Evolutionary conservation across 78 protist species (phyloP), one percentile per base, ranked within the genome.

Genomic region (Neovahlkampfia damariscottae): DNA sequence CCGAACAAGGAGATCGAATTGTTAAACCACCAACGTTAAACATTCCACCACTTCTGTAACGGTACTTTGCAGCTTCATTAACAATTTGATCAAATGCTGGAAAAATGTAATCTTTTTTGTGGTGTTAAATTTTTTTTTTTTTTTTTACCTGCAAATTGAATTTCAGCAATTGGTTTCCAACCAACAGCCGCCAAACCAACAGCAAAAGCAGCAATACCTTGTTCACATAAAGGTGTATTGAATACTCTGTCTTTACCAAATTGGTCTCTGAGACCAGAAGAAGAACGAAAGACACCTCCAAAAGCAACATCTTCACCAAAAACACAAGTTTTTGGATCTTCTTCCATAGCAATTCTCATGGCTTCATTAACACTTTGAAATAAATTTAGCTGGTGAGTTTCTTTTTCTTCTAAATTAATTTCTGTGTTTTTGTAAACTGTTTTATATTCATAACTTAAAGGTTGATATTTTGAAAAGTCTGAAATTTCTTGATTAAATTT

Each of bases 251-350:
- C 80, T 34, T 69, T 77, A 36, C 98, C 98, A 66, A 88, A 87
- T 79, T 86, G 78, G 35, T 83, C 84, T 3, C 80, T 72, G 36
- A 95, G 85, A 32, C 82, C 95, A 68, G 78, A 71, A 5, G 96
- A 59, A 76, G 90, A 83, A 34, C 98, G 86, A 82, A 95, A 95
- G n/a, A 95, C 98, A 0, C 98, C 98, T 29, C 98, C 96, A 58
- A 95, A 95, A 10, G 91, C 96, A 9, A 95, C 98, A 73, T 95
- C 98, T 34, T 95, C 98, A 31, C 98, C 98, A 70, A 93, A 93
- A 4, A 93, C 19, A 58, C 30, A 40, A 9, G 93, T 85, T 9
- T 77, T 70, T 0, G 1, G 28, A 78, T 79, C 87, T 34, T 66
- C 40, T 34, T 37, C 67, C 5, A 92, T 68, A 0, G 96, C 86